Evolutionary conservation across 1,284 basidiomycete species (phyloP), one percentile per base, ranked within the genome.

Genomic region (Cryptococcus sp.): DNA sequence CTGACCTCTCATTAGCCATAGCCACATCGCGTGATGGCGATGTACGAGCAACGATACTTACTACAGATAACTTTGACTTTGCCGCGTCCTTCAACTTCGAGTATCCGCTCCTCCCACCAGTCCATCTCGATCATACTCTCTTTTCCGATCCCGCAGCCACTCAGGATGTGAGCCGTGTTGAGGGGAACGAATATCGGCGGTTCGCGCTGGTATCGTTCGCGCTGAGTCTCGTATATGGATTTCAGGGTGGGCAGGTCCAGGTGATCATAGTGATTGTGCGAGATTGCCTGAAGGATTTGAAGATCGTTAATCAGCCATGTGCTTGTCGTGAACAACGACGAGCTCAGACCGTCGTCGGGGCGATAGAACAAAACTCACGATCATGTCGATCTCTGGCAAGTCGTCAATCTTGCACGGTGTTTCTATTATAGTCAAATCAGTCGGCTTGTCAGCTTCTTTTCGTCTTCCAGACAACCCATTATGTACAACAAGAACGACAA

Each of bases 201-300:
- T 61, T 74, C 54, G 71, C 71, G 54, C 84, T 76, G 17, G 72
- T 77, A 54, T 46, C 63, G 60, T 22, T 57, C 55, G 31, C 53
- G 45, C 35, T 62, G 57, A 19, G n/a, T 31, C 6, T 50, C 46
- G 53, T 67, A 71, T 19, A 74, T 61, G n/a, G 56, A 58, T 22
- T 71, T 77, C 40, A 89, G 80, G 7, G 87, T 87, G 5, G 81
- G 73, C 1, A 82, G 76, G 68, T 88, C 86, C 22, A 86, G 81
- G 75, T 78, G 87, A 74, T 88, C 87, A 64, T 88, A 88, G 72
- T 88, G 87, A 66, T 88, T 85, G 69, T 88, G 87, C 31, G 83
- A 74, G 65, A 78, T 73, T 41, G 68, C 65, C 71, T 73, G 45
- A 16, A 7, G 0, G 4, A 3, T 53, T 16, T 8, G 31, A 5